Conservation (phyloP, 352 stramenopile genomes). For the Sclerospora graminicola region DNA sequence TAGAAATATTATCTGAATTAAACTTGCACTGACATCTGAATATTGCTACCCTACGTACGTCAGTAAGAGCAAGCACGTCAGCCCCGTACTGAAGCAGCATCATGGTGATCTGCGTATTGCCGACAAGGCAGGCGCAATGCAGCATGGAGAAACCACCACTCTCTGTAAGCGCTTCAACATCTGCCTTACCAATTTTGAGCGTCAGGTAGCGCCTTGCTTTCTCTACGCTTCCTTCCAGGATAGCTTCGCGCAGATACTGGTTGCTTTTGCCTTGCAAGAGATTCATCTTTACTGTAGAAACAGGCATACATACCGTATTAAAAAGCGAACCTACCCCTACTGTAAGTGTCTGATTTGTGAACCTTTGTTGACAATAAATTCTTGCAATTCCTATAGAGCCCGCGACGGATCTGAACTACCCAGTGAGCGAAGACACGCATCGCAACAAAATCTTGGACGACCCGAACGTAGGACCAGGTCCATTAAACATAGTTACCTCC, state of each 20-base stretch:
- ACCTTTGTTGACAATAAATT: too few relatives aligned
- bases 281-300: too few relatives aligned
- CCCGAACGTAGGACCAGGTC: too few relatives aligned
- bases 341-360: too few relatives aligned
- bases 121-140: slow-evolving; percentile 59
- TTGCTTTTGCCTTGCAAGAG: slow-evolving; percentile 82
- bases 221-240: slow-evolving; percentile 72
- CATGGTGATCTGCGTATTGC: slow-evolving; percentile 82
- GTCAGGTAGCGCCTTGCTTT: slow-evolving; percentile 74
- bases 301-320: too few relatives aligned
- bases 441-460: too few relatives aligned
- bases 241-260: slow-evolving; percentile 74
- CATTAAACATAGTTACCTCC: too few relatives aligned
- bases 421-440: too few relatives aligned
- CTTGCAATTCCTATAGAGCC: too few relatives aligned
- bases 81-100: slow-evolving; percentile 76
- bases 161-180: slow-evolving; percentile 66
- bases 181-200: slow-evolving; percentile 76
- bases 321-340: too few relatives aligned
- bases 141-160: slow-evolving; percentile 77
- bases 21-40: not conserved
- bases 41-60: slow-evolving; percentile 23
- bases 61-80: slow-evolving; percentile 64
- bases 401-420: too few relatives aligned
- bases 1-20: not conserved